These are phyloP conservation scores for Neurospora cerealis DNA, from an alignment of 495 filamentous ascomycete species.

Conservation along the genomic window DNA sequence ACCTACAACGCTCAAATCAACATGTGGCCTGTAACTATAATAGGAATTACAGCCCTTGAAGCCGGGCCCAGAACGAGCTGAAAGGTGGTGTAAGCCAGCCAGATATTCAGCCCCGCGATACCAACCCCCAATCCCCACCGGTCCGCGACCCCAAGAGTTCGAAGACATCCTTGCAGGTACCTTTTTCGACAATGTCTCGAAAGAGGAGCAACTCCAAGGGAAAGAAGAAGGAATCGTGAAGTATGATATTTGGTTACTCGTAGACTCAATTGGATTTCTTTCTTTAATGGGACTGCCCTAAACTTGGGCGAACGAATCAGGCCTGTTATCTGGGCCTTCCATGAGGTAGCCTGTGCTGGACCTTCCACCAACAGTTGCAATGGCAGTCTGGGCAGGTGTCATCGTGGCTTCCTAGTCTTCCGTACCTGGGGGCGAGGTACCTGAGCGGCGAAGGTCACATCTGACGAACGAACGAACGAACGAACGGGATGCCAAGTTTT, in stretches of 20 bases:
- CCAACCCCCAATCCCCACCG: background rate
- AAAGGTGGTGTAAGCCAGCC: background rate
- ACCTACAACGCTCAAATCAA: background rate
- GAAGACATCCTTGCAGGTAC: background rate
- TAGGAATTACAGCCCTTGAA: background rate
- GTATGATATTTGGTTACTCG: background rate
- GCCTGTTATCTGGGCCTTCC: background rate
- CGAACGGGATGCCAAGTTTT: background rate
- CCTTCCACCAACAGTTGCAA: background rate
- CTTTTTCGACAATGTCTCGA: background rate
- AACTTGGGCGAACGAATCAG: background rate
- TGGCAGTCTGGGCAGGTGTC: background rate
- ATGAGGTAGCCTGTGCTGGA: background rate
- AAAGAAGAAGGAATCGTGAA: background rate
- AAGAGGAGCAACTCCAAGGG: background rate
- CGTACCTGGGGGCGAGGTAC: background rate
- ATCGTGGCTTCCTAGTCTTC: background rate
- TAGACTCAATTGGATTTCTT: background rate
- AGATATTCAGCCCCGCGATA: background rate
- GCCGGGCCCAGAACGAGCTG: background rate
- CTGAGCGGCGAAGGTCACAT: conserved; percentile 1
- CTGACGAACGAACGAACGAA: background rate
- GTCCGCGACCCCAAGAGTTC: background rate
- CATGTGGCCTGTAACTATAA: background rate
- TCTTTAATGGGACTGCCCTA: background rate